phyloP scores from a whole-genome alignment of 768 basidiomycete species.

The Collybiopsis luxurians region DNA sequence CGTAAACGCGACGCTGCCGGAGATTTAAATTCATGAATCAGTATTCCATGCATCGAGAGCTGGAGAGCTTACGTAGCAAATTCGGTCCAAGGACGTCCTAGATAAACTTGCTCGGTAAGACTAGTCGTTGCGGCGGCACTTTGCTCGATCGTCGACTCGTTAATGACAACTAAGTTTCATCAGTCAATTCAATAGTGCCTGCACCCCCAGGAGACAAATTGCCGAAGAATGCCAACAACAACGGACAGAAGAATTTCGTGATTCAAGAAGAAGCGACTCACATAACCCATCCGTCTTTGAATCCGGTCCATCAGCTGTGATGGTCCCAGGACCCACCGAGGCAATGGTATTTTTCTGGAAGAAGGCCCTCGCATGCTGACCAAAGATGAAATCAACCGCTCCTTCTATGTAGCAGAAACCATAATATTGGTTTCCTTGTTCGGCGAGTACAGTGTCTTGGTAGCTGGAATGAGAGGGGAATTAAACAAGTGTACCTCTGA shows the following conservation, averaged over 20 bases:
- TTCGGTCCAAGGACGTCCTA: slow-evolving; percentile 4
- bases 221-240: background rate
- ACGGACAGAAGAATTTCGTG: background rate
- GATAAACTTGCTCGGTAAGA: background rate
- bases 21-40: background rate
- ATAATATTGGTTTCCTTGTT: slow-evolving; percentile 19
- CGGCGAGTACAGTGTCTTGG: slow-evolving; percentile 21
- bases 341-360: slow-evolving; percentile 24
- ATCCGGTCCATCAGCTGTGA: slow-evolving; percentile 23
- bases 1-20: slow-evolving; percentile 20
- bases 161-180: background rate
- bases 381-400: slow-evolving; percentile 22
- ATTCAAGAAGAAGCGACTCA: no score
- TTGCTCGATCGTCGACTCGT: slow-evolving; percentile 4
- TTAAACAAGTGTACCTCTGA: no score
- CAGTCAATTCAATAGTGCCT: no score
- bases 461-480: background rate
- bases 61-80: slow-evolving; percentile 4
- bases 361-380: slow-evolving; percentile 17
- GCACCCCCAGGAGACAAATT: no score
- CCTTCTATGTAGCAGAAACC: slow-evolving; percentile 23
- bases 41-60: background rate
- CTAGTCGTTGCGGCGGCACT: background rate
- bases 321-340: slow-evolving; percentile 19
- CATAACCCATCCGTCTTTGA: slow-evolving; percentile 14